Evolutionary conservation across 306 rosid genomes (phyloP).

Genomic region (Rosa persica): DNA sequence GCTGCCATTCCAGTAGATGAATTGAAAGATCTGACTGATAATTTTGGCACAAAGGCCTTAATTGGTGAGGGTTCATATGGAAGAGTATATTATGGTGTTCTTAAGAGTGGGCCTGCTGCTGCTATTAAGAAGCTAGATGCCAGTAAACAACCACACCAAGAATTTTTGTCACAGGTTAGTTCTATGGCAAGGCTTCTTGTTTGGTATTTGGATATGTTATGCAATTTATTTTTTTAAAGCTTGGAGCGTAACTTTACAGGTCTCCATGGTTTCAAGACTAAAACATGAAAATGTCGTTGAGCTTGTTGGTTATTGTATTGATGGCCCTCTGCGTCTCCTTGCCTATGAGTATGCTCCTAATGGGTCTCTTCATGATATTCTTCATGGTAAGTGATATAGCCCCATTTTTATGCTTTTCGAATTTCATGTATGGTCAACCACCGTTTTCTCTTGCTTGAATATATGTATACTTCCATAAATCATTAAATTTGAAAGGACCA

Average conservation of each 20-base stretch:
- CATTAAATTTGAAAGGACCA: neutral
- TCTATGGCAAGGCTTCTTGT: neutral
- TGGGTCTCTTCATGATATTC: slow-evolving; percentile 78
- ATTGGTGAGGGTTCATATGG: slow-evolving; percentile 89
- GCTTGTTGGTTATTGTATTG: slow-evolving; percentile 66
- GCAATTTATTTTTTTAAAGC: neutral
- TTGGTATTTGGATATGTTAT: neutral
- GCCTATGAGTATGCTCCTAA: slow-evolving; percentile 73
- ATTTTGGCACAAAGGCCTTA: slow-evolving; percentile 59
- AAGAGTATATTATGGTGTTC: slow-evolving; percentile 56
- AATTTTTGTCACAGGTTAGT: slow-evolving; percentile 73
- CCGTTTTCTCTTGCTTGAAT: neutral
- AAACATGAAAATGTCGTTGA: slow-evolving; percentile 63
- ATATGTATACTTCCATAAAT: neutral
- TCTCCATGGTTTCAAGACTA: slow-evolving; percentile 81
- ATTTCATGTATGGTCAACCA: neutral
- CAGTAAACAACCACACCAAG: slow-evolving; percentile 65
- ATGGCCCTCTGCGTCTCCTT: slow-evolving; percentile 70
- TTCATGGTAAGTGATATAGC: slow-evolving; percentile 52
- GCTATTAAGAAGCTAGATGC: slow-evolving; percentile 80
- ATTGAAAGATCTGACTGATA: slow-evolving; percentile 62
- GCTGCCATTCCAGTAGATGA: slow-evolving; percentile 68
- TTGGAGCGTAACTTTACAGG: slow-evolving; percentile 32
- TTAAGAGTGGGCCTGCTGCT: slow-evolving; percentile 53
- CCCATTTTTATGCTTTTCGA: neutral